A percentile compares a stretch with the other conserved stretches of the same genome.
phyloP scores from a whole-genome alignment of 106 monocot genomes.

The Chionographis japonica region DNA sequence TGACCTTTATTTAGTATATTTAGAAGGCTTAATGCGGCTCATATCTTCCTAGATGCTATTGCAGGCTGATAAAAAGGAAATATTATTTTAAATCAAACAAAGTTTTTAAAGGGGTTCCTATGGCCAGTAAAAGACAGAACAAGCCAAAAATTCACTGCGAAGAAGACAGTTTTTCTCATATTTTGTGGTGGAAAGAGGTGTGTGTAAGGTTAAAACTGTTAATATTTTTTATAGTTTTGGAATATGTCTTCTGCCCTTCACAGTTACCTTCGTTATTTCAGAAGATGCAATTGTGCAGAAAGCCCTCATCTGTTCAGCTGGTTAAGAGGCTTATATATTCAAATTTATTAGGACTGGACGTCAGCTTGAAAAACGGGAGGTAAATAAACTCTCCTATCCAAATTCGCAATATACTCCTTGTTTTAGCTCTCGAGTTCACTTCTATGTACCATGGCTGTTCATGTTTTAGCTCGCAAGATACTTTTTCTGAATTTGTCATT shows the following conservation, averaged over 20 bases:
- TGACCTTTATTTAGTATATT: neutral
- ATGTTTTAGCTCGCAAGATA: too few relatives aligned
- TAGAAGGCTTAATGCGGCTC: neutral
- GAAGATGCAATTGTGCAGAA: constrained; percentile 83
- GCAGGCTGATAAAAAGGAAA: constrained; percentile 32
- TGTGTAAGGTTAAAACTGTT: neutral
- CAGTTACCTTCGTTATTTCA: constrained; percentile 21
- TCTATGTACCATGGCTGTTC: too few relatives aligned
- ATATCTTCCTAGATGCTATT: neutral
- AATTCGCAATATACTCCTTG: neutral
- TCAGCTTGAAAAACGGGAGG: constrained; percentile 89
- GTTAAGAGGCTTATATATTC: constrained; percentile 60
- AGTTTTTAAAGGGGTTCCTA: constrained; percentile 19
- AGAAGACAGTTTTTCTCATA: constrained; percentile 45
- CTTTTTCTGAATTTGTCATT: too few relatives aligned
- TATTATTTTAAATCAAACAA: constrained; percentile 30
- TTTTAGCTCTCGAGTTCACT: neutral
- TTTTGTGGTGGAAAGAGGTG: constrained; percentile 96
- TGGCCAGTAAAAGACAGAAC: constrained; percentile 32
- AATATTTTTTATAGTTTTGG: neutral
- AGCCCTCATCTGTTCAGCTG: constrained; percentile 78
- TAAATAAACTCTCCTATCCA: constrained; percentile 11
- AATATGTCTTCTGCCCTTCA: neutral
- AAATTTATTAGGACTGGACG: constrained; percentile 84
- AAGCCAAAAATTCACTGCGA: constrained; percentile 23